Base-by-base conservation (phyloP, 202 grass and related monocot species). In the Schoenoplectus tabernaemontani region DNA sequence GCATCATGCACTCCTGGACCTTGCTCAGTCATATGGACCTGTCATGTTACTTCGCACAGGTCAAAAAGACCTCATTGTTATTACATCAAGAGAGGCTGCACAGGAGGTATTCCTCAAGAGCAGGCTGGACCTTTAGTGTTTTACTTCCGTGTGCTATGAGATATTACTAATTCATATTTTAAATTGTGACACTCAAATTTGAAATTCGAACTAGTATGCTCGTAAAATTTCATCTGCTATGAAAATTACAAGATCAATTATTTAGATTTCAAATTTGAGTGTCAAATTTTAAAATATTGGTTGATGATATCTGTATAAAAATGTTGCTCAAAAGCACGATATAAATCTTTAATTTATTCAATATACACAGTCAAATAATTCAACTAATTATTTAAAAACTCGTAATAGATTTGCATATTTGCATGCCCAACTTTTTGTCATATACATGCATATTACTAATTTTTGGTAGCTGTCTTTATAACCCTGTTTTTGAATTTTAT, bases 11-110 rank as follows among this genome's bases (percentile, higher is more conserved):
- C 37, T 79, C 19, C 34, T 0, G 16, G n/a, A 79, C 57, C 54
- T 79, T 28, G 76, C 76, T 23, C 36, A 4, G 23, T 46, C 34
- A 3, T 57, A 79, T 23, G 76, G 76, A 46, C 57, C 76, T 9
- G 57, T 79, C 59, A 79, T 79, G 76, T 37, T 58, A 10, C 57
- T 79, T 22, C 57, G 34, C 17, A 32, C 76, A 9, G 76, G 76
- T 28, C 36, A 79, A 42, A 79, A 6, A 0, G 57, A 79, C 19
- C 57, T 79, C 4, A 57, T 79, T 0, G 57, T 63, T 36, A 26
- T 79, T 32, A 59, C 76, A 9, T 79, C 76, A 23, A 37, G 37
- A 39, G 36, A 63, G 11, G 76, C 76, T 15, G 50, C 57, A 28
- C 36, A 63, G 9, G 76, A 79, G 76, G 73, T 77, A 71, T 28